Percentiles rank a stretch among this genome's conserved stretches.
phyloP scores from a whole-genome alignment of 495 filamentous ascomycete species.

The Pyrenula massariospora region DNA sequence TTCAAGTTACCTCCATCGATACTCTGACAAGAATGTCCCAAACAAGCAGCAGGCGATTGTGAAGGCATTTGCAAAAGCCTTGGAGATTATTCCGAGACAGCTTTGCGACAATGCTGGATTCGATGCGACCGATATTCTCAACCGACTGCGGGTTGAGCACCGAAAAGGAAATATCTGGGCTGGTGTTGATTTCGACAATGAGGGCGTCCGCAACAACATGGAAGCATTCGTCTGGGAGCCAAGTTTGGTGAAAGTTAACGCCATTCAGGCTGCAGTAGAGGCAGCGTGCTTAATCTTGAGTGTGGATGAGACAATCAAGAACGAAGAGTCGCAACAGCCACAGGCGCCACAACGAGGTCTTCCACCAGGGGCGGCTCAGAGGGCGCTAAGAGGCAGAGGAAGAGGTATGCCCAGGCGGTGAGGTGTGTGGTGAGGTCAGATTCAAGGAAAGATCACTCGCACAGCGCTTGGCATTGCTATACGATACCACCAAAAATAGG shows the following conservation, averaged over 20 bases:
- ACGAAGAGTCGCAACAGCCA: slow-evolving; percentile 77
- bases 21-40: slow-evolving; percentile 80
- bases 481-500: neutral
- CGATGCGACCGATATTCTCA: slow-evolving; percentile 94
- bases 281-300: slow-evolving; percentile 89
- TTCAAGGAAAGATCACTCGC: neutral
- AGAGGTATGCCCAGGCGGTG: slow-evolving; percentile 84
- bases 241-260: slow-evolving; percentile 90
- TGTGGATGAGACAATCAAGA: slow-evolving; percentile 96
- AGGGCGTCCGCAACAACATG: slow-evolving; percentile 88
- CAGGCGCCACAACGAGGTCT: slow-evolving; percentile 67
- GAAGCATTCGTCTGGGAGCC: slow-evolving; percentile 95
- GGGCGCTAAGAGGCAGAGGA: slow-evolving; percentile 73
- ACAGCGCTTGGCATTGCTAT: neutral
- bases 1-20: slow-evolving; percentile 81
- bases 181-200: slow-evolving; percentile 87
- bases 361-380: slow-evolving; percentile 85
- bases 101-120: slow-evolving; percentile 98
- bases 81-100: slow-evolving; percentile 93
- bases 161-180: slow-evolving; percentile 83
- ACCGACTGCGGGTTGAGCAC: slow-evolving; percentile 89
- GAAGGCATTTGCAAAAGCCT: slow-evolving; percentile 92
- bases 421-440: neutral
- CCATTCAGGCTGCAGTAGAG: slow-evolving; percentile 90
- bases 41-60: slow-evolving; percentile 96